Conservation (phyloP, 164 flowering plant species). For the Malania oleifera region DNA sequence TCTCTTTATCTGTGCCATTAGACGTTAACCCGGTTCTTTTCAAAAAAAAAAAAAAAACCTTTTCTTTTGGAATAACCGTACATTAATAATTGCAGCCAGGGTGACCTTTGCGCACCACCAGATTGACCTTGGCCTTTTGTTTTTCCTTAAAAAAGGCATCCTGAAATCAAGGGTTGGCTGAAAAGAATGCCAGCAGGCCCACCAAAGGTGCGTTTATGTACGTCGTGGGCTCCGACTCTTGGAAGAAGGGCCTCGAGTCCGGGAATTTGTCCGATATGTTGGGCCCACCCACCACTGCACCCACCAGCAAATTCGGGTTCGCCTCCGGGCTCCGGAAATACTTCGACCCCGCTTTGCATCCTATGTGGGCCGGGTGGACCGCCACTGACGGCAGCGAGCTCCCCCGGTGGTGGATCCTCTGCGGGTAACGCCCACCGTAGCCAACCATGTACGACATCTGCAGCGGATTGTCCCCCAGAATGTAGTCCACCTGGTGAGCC, state of each 20-base stretch:
- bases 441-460: constrained; percentile 95
- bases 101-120: constrained; percentile 43
- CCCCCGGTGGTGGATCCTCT: constrained; percentile 80
- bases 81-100: no score
- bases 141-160: no score
- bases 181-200: constrained; percentile 76
- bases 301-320: constrained; percentile 75
- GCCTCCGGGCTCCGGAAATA: constrained; percentile 73
- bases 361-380: constrained; percentile 70
- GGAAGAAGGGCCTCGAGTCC: constrained; percentile 79
- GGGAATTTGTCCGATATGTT: constrained; percentile 71
- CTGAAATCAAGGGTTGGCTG: constrained; percentile 48
- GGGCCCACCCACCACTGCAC: constrained; percentile 98
- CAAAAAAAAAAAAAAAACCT: no score
- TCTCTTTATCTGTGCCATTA: no score
- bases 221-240: constrained; percentile 93
- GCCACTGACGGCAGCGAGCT: constrained; percentile 76
- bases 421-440: constrained; percentile 71
- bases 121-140: no score
- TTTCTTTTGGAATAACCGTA: no score
- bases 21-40: no score
- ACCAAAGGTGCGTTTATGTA: constrained; percentile 92
- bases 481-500: constrained; percentile 80
- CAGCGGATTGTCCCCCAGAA: constrained; percentile 88
- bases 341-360: constrained; percentile 68